Base-by-base conservation (phyloP, 306 rosid genomes). In the Casuarina glauca region DNA sequence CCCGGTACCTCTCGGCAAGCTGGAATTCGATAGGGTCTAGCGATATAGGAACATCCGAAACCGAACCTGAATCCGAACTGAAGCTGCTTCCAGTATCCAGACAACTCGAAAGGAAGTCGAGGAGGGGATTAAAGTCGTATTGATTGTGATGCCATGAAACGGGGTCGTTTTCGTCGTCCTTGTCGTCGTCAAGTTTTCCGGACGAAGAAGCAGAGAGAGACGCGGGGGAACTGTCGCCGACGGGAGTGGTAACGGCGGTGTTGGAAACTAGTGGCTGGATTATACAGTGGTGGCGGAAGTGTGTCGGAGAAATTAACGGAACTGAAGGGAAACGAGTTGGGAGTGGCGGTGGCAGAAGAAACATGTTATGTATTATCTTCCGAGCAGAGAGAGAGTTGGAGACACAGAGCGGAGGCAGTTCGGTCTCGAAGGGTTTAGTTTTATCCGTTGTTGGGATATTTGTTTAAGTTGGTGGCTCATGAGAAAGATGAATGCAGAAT, bases 1-100 rank as follows among this genome's bases (percentile, higher is more conserved):
- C 97, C 63, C 98, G 89, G 82, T 90, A 94, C 1, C 90, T 73
- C 80, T 94, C 97, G 61, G 97, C 98, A 57, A 94, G 93, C 76
- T 84, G 82, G 75, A 94, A 88, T 82, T 94, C 98, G 38, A 83
- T 70, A 16, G 85, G 90, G 88, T 87, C 87, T 10, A 93, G 95
- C 0, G 91, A 83, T 9, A 90, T 86, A 8, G 97, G 97, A 63
- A 96, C 32, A 36, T 50, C 83, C 26, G 83, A 69, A 41, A 44
- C 58, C 61, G 20, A 26, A 32, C n/a, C 69, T 58, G 83, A 55
- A 17, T 0, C 76, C 15, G 72, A n/a, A 4, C 11, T 48, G 15
- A 45, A 78, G 5, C 15, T 2, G 43, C 36, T 19, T 6, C 76
- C 32, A n/a, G 12, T 13, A 69, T 39, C 32, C 50, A 57, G 32